Conservation (phyloP, 495 filamentous ascomycete genomes). For the Aspergillus panamensis region DNA sequence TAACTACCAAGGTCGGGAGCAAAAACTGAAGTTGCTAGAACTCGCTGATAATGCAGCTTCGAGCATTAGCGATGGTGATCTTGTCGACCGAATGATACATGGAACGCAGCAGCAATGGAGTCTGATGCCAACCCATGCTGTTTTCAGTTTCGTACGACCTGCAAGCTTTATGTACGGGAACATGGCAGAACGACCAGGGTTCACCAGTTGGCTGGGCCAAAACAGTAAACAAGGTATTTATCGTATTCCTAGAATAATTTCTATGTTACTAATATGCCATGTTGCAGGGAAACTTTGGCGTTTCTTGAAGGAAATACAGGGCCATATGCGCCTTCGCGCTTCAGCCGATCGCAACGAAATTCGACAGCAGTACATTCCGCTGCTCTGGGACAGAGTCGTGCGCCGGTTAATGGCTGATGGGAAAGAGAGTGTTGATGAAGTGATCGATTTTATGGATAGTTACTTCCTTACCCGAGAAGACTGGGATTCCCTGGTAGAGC, state of each 20-base stretch:
- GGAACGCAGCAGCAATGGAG: slow-evolving; percentile 97
- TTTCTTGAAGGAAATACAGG: slow-evolving; percentile 90
- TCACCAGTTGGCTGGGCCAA: slow-evolving; percentile 90
- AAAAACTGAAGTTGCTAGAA: slow-evolving; percentile 76
- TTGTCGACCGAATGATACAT: slow-evolving; percentile 97
- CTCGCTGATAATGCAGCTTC: slow-evolving; percentile 81
- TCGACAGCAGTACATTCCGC: slow-evolving; percentile 87
- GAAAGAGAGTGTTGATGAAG: slow-evolving; percentile 67
- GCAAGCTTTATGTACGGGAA: slow-evolving; percentile 86
- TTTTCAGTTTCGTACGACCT: slow-evolving; percentile 90
- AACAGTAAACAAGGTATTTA: slow-evolving; percentile 76
- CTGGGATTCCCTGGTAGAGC: slow-evolving; percentile 86
- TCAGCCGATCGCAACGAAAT: slow-evolving; percentile 94
- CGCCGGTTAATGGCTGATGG: slow-evolving; percentile 66
- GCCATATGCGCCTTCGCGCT: slow-evolving; percentile 88
- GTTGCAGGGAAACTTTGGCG: slow-evolving; percentile 69
- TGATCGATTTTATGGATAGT: slow-evolving; percentile 91
- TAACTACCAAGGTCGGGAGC: slow-evolving; percentile 57
- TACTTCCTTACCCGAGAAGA: slow-evolving; percentile 97
- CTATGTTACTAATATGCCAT: slow-evolving; percentile 17
- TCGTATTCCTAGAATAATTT: not conserved
- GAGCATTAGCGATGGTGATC: slow-evolving; percentile 94
- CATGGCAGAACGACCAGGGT: slow-evolving; percentile 57
- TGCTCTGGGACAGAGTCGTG: slow-evolving; percentile 81
- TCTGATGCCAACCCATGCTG: slow-evolving; percentile 94